Base-by-base conservation (phyloP, 371 early-diverging fungal species). In the Pancytospora philotis region DNA sequence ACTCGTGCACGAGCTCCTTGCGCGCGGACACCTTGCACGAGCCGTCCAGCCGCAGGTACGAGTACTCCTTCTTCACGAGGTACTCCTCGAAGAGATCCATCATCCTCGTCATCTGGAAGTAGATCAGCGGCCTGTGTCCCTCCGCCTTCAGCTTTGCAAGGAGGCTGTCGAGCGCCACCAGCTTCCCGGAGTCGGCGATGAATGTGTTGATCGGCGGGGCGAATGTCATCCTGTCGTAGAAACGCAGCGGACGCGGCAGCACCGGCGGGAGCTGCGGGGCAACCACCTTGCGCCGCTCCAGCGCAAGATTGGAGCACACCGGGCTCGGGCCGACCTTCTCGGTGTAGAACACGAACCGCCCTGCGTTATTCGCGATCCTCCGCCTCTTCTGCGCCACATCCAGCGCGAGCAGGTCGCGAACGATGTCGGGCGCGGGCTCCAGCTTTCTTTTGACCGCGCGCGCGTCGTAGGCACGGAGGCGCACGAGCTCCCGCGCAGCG, bases 61-160 rank as follows among this genome's bases (percentile, higher is more conserved):
- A 66, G 53, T 76, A 79, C 32, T 78, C 71, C 45, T 69, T 73
- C 16, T 63, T 70, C 34, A 68, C 73, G 28, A 80, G 66, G 66
- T 79, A 80, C 28, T 81, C 77, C 57, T 91, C 95, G 82, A 95
- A 85, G 62, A 98, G 66, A 75, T 94, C 94, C 71, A 95, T 91
- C 91, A 93, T 92, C 74, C 84, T 84, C 4, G 95, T 93, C 96
- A 98, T 95, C 79, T 98, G 96, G 85, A 94, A 95, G 74, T 93
- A 91, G 34, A 97, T 84, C 70, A 98, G 78, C 1, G 92, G 90
- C 59, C 92, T 86, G 76, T 95, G 95, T 0, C 89, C 91, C 64
- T 90, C 89, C 2, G 84, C 79, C 81, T 91, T 89, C 31, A 98
- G 85, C 70, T 86, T 84, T 28, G 85, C 84, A 36, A 98, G 79